These are phyloP conservation scores for Marasmius fiardii DNA, from an alignment of 1,284 basidiomycete genomes.

Conservation along the genomic window DNA sequence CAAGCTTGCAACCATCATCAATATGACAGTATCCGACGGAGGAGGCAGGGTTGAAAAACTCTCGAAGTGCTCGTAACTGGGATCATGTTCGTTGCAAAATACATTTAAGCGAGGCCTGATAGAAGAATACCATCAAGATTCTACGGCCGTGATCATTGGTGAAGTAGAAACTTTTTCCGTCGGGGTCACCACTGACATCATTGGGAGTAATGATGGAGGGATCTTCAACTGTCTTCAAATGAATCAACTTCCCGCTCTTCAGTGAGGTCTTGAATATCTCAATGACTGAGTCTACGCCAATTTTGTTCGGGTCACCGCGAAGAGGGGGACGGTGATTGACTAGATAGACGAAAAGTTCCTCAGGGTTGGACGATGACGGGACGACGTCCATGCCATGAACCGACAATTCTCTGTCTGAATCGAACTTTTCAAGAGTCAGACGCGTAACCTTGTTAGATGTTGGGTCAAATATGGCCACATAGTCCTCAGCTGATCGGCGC, in stretches of 20 bases:
- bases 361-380: conserved; percentile 42
- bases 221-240: conserved; percentile 58
- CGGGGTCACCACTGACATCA: conserved; percentile 59
- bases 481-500: conserved; percentile 42
- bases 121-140: conserved; percentile 43
- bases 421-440: conserved; percentile 40
- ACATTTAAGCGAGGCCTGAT: not conserved
- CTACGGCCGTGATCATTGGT: conserved; percentile 68
- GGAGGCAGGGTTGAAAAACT: conserved; percentile 21
- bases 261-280: conserved; percentile 64
- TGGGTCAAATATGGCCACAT: conserved; percentile 62
- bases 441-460: conserved; percentile 40
- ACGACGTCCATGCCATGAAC: conserved; percentile 76
- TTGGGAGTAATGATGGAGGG: conserved; percentile 59
- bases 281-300: conserved; percentile 68
- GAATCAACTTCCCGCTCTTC: conserved; percentile 41
- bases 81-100: not conserved
- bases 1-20: conserved; percentile 56
- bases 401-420: conserved; percentile 43
- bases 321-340: conserved; percentile 61
- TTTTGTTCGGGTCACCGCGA: conserved; percentile 21
- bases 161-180: conserved; percentile 61
- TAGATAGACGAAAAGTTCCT: conserved; percentile 61
- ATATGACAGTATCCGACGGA: conserved; percentile 60
- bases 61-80: not conserved